A percentile compares a stretch with the other conserved stretches of the same genome.
phyloP scores from a whole-genome alignment of 345 rosid genomes.

The Trapa incisa region DNA sequence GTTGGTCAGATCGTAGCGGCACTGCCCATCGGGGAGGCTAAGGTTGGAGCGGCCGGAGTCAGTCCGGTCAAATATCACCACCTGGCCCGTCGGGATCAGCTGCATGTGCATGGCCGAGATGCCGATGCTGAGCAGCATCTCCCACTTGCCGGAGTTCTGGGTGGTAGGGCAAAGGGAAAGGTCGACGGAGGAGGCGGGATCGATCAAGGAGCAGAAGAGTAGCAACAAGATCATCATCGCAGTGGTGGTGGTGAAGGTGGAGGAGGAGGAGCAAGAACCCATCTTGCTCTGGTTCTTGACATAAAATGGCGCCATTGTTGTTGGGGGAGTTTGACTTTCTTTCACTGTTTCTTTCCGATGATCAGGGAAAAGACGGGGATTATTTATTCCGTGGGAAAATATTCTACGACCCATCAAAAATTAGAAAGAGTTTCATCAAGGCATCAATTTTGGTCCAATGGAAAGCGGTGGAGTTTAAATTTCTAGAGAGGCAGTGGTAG shows the following conservation, averaged over 20 bases:
- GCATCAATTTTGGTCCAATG: not conserved
- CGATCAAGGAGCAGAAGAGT: not conserved
- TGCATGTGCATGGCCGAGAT: slow-evolving; percentile 92
- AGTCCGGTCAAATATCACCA: slow-evolving; percentile 74
- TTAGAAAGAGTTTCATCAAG: not conserved
- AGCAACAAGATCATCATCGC: not conserved
- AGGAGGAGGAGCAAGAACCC: not conserved
- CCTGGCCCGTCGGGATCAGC: slow-evolving; percentile 45
- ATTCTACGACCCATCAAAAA: not conserved
- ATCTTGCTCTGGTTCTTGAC: not conserved
- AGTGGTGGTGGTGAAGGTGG: slow-evolving; percentile 1
- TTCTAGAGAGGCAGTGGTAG: not conserved
- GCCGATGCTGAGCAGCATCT: slow-evolving; percentile 47
- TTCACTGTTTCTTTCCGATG: not conserved
- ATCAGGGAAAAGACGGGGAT: not conserved
- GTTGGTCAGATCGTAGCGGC: slow-evolving; percentile 28
- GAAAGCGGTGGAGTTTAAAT: not conserved
- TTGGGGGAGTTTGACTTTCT: not conserved
- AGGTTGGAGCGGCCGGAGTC: slow-evolving; percentile 62
- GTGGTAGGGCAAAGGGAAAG: not conserved
- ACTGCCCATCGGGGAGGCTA: slow-evolving; percentile 38
- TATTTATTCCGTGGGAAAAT: not conserved
- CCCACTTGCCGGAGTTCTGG: slow-evolving; percentile 33
- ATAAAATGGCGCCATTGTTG: not conserved
- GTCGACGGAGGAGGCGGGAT: slow-evolving; percentile 3